Evolutionary conservation across 2,329 filamentous ascomycete genomes (phyloP), one percentile per base, ranked within the genome.

Genomic region (Colletotrichum horii): DNA sequence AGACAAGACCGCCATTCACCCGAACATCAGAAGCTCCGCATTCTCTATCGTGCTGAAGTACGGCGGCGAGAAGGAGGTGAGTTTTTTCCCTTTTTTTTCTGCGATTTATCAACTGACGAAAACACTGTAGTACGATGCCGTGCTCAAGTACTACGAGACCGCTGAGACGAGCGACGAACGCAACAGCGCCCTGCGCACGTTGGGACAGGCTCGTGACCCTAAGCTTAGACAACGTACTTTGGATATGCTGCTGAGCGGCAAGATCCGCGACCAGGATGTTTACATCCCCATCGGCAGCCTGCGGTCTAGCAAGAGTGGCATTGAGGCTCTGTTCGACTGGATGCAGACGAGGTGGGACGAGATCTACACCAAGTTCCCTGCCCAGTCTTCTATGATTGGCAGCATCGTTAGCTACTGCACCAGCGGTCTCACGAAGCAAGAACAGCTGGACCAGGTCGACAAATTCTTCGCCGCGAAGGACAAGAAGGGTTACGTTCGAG

Each of bases 201-300:
- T 98, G 26, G 96, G 96, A 66, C 92, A 95, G 66, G 93, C 95
- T 62, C 93, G 93, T 82, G 90, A 94, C 72, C 93, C 95, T 2
- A 92, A 93, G 78, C 91, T 98, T 65, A 96, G 98, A 83, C 88
- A 97, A 87, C 92, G 92, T 77, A 96, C 96, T 4, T 90, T 98
- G 16, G 90, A 88, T 34, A 88, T 98, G 77, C 90, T 96, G 36
- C 89, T 96, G 73, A 92, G 92, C 83, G 92, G 93, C 77, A 94
- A 98, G 79, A 94, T 98, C 85, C 98, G 97, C 88, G 95, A 94
- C 78, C 96, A 98, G 84, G 96, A 98, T 84, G 93, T 98, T 78
- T 98, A 98, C 87, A 92, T 98, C 83, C 96, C 96, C 2, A 91
- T 97, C 52, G 91, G 92, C 38, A 94, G 94, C 9, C 90, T 98